phyloP scores from a whole-genome alignment of 2,329 filamentous ascomycete genomes.

The Cladosporium sp. region DNA sequence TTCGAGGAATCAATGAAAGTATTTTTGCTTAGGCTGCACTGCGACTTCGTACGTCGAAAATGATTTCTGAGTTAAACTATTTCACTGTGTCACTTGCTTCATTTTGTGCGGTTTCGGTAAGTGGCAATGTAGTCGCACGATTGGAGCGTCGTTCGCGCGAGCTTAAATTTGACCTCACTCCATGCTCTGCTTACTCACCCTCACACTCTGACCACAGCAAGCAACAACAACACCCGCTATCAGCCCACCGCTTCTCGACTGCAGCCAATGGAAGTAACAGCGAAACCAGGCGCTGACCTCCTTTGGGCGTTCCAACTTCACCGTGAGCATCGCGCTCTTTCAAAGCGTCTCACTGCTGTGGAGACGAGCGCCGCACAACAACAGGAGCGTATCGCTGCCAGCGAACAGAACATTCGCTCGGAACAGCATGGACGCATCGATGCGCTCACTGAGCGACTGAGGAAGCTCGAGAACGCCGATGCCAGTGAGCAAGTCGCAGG shows the following conservation, averaged over 20 bases:
- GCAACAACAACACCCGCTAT: background rate
- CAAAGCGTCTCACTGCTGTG: slow-evolving; percentile 34
- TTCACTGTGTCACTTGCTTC: slow-evolving; percentile 15
- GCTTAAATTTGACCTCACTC: slow-evolving; percentile 18
- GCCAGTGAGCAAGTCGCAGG: slow-evolving; percentile 1
- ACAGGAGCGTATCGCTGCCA: background rate
- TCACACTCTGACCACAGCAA: background rate
- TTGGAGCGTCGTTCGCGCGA: background rate
- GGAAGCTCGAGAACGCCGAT: slow-evolving; percentile 4
- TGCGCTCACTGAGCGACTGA: slow-evolving; percentile 60
- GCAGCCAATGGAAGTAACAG: slow-evolving; percentile 13
- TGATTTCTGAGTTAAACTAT: slow-evolving; percentile 24
- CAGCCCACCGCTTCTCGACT: background rate
- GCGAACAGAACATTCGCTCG: background rate
- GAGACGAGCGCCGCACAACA: slow-evolving; percentile 24
- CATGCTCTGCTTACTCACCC: background rate
- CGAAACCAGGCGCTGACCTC: slow-evolving; percentile 26
- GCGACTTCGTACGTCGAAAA: slow-evolving; percentile 36
- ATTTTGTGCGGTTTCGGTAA: background rate
- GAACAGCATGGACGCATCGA: background rate
- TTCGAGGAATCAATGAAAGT: slow-evolving; percentile 27
- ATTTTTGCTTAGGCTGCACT: slow-evolving; percentile 35
- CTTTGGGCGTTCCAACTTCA: slow-evolving; percentile 41
- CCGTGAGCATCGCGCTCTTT: slow-evolving; percentile 35
- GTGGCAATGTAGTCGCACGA: background rate